phyloP scores from a whole-genome alignment of 1,139 yeast genomes.

The Magnusiomyces tetraspermus region DNA sequence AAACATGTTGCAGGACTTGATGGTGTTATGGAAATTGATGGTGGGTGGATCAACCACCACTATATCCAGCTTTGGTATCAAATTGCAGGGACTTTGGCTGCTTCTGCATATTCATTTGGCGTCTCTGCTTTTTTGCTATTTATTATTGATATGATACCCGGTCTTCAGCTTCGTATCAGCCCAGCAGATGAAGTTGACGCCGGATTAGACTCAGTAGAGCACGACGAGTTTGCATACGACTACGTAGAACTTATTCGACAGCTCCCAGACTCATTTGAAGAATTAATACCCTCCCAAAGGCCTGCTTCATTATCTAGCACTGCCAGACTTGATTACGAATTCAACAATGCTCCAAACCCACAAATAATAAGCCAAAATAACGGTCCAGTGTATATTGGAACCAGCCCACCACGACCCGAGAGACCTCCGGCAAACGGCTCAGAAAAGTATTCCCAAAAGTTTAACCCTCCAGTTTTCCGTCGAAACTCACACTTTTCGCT shows the following conservation, averaged over 20 bases:
- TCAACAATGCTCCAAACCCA: too few relatives aligned
- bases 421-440: too few relatives aligned
- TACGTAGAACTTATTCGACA: constrained; percentile 38
- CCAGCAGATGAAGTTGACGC: constrained; percentile 35
- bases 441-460: too few relatives aligned
- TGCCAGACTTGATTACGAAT: too few relatives aligned
- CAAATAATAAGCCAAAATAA: too few relatives aligned
- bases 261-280: constrained; percentile 15
- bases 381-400: too few relatives aligned
- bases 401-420: too few relatives aligned
- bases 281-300: too few relatives aligned
- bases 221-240: constrained; percentile 45
- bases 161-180: constrained; percentile 39
- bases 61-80: constrained; percentile 45
- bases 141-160: constrained; percentile 40
- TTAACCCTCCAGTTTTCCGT: too few relatives aligned
- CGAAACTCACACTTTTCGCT: neutral
- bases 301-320: too few relatives aligned
- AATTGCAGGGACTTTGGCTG: constrained; percentile 38
- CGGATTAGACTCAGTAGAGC: constrained; percentile 46
- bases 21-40: constrained; percentile 25
- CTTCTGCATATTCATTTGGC: constrained; percentile 37
- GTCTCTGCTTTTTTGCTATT: constrained; percentile 36
- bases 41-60: constrained; percentile 44
- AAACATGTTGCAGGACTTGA: constrained; percentile 15